Evolutionary conservation across 2,329 filamentous ascomycete species (phyloP).

Genomic region (Epichloe elymi): DNA sequence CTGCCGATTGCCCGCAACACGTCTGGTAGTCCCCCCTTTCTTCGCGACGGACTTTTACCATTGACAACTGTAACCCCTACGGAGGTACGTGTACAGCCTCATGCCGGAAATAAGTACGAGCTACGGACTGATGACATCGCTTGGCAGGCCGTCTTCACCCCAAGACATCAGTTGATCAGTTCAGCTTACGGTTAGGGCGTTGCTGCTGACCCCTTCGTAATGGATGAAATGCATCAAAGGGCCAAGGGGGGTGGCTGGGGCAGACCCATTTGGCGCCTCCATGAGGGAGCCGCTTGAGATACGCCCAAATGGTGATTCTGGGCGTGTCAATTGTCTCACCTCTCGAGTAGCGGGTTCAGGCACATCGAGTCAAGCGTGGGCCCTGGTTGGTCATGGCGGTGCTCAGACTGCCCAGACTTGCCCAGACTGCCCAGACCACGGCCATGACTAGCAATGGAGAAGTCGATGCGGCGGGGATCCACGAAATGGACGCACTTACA

Average conservation of each 20-base stretch:
- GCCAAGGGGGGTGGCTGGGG: conserved; percentile 3
- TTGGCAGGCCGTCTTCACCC: background rate
- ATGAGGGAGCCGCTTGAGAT: background rate
- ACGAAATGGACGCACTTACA: background rate
- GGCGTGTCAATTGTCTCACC: conserved; percentile 3
- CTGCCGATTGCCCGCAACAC: background rate
- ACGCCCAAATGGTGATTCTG: background rate
- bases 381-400: background rate
- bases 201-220: background rate
- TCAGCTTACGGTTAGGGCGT: background rate
- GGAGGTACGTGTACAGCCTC: background rate
- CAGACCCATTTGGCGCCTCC: background rate
- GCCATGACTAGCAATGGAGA: background rate
- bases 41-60: no score
- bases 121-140: background rate
- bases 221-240: background rate
- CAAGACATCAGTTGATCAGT: no score
- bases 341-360: background rate
- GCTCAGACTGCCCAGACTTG: background rate
- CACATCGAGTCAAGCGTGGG: background rate
- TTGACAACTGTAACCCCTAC: background rate
- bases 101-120: background rate
- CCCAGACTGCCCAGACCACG: background rate
- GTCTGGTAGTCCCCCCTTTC: no score
- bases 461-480: background rate